These are phyloP conservation scores for Malus sylvestris DNA, from an alignment of 306 rosid genomes.

Conservation along the genomic window DNA sequence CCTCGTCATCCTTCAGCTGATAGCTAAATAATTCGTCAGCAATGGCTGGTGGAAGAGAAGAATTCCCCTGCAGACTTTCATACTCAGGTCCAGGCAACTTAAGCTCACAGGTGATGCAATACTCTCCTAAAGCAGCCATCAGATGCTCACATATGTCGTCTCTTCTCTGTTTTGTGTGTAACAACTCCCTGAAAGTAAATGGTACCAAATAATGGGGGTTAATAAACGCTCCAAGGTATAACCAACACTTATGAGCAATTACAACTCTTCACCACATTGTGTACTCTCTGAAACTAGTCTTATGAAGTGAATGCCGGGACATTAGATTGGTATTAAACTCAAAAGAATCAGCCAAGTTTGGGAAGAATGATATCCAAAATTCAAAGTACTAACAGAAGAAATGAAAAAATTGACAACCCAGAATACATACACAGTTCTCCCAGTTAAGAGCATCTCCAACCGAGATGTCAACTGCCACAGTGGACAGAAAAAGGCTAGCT, in stretches of 20 bases:
- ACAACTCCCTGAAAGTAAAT: constrained; percentile 46
- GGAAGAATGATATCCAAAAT: neutral
- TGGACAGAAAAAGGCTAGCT: neutral
- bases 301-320: neutral
- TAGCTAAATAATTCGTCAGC: constrained; percentile 60
- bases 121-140: constrained; percentile 55
- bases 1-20: constrained; percentile 39
- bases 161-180: constrained; percentile 62
- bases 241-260: neutral
- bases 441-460: neutral
- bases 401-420: neutral
- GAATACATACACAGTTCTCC: neutral
- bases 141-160: constrained; percentile 55
- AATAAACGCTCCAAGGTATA: neutral
- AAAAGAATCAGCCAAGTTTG: neutral
- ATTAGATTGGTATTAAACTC: neutral
- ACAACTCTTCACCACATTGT: neutral
- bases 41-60: constrained; percentile 65
- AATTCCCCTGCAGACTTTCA: constrained; percentile 52
- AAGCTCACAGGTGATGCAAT: constrained; percentile 65
- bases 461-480: neutral
- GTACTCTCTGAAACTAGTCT: neutral
- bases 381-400: neutral
- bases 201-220: constrained; percentile 5
- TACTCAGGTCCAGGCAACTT: constrained; percentile 90